phyloP scores from a whole-genome alignment of 352 stramenopile species.

The Blastocystis sp. region DNA sequence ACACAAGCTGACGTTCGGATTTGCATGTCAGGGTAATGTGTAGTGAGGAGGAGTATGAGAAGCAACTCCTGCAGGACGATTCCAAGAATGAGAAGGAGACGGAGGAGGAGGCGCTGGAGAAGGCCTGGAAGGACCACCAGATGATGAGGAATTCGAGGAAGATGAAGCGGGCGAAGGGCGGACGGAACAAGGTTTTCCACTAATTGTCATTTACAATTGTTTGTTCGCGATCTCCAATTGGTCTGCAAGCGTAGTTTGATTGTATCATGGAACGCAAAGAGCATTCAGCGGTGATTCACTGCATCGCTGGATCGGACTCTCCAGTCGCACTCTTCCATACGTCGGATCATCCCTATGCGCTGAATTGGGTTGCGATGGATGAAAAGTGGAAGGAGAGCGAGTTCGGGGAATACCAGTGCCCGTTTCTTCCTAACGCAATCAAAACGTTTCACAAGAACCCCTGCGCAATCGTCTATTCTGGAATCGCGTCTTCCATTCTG shows the following conservation, averaged over 20 bases:
- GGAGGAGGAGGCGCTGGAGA: slow-evolving; percentile 2
- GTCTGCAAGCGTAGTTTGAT: no score
- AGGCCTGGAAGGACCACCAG: slow-evolving; percentile 51
- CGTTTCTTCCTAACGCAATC: neutral
- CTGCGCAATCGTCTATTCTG: neutral
- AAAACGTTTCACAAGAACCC: neutral
- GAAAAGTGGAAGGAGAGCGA: neutral
- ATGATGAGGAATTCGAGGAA: slow-evolving; percentile 61
- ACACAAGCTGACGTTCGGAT: slow-evolving; percentile 91
- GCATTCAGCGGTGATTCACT: neutral
- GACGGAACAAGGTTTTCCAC: neutral
- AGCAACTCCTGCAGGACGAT: slow-evolving; percentile 13
- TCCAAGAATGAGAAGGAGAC: slow-evolving; percentile 78
- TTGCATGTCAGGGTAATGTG: slow-evolving; percentile 77
- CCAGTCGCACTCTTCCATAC: neutral
- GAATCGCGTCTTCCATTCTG: slow-evolving; percentile 10
- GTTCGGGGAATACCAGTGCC: neutral
- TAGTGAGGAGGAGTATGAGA: slow-evolving; percentile 78
- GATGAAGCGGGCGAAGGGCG: slow-evolving; percentile 2
- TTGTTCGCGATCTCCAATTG: no score
- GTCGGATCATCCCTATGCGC: neutral
- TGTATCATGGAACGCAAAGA: neutral
- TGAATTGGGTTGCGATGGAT: neutral
- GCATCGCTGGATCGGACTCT: neutral
- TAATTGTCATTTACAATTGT: neutral